Evolutionary conservation across 1,284 basidiomycete species (phyloP).

Genomic region (Cystobasidium slooffiae): DNA sequence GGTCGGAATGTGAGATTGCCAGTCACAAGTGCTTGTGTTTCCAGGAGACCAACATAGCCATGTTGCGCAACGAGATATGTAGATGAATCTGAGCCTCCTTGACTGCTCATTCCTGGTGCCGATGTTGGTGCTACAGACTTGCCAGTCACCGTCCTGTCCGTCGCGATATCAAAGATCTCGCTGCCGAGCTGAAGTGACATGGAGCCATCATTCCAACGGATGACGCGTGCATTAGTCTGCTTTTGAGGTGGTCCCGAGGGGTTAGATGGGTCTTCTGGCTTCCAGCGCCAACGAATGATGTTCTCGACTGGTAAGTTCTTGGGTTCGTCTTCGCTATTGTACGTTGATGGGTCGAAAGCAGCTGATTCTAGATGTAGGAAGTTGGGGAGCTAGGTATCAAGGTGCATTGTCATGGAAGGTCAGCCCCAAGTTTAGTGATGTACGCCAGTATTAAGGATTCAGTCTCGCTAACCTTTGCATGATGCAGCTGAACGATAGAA

Average conservation of each 20-base stretch:
- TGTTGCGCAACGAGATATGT: slow-evolving; percentile 88
- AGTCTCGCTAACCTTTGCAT: slow-evolving; percentile 26
- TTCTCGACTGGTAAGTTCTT: slow-evolving; percentile 84
- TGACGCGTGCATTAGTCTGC: slow-evolving; percentile 83
- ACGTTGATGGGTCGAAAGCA: slow-evolving; percentile 78
- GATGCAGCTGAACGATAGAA: slow-evolving; percentile 24
- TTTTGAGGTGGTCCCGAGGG: slow-evolving; percentile 61
- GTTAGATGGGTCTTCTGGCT: background rate
- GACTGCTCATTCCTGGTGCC: slow-evolving; percentile 23
- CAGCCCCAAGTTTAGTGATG: background rate
- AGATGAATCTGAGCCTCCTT: slow-evolving; percentile 64
- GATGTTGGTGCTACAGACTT: slow-evolving; percentile 41
- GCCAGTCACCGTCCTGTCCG: slow-evolving; percentile 71
- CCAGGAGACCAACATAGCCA: slow-evolving; percentile 78
- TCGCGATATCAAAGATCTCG: slow-evolving; percentile 84
- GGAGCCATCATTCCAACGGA: slow-evolving; percentile 89
- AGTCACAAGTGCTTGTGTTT: slow-evolving; percentile 79
- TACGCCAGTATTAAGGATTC: background rate
- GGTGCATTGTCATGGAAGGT: slow-evolving; percentile 67
- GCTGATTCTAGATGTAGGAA: slow-evolving; percentile 80
- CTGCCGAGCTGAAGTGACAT: slow-evolving; percentile 81
- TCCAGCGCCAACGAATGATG: slow-evolving; percentile 87
- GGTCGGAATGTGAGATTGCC: slow-evolving; percentile 83
- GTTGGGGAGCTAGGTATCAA: slow-evolving; percentile 65
- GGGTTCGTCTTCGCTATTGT: slow-evolving; percentile 67